Conservation (phyloP, 495 filamentous ascomycete species). For the Clohesyomyces aquaticus region DNA sequence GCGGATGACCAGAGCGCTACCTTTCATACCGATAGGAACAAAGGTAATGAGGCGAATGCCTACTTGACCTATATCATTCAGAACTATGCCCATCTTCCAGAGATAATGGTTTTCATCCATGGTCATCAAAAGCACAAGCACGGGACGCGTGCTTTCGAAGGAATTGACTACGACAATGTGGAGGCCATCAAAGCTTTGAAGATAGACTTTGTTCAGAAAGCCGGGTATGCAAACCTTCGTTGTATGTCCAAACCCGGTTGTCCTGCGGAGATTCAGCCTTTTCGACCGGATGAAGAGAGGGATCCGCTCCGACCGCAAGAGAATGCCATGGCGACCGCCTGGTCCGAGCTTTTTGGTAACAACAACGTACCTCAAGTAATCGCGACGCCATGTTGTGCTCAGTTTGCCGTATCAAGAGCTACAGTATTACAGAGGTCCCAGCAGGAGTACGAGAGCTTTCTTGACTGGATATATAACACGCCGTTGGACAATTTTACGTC, state of each 20-base stretch:
- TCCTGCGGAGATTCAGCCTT: conserved; percentile 59
- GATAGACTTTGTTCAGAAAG: conserved; percentile 42
- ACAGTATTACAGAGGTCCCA: conserved; percentile 54
- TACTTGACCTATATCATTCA: conserved; percentile 57
- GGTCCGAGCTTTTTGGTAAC: conserved; percentile 25
- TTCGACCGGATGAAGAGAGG: conserved; percentile 11
- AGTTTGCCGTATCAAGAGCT: conserved; percentile 66
- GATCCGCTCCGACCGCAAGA: conserved; percentile 19
- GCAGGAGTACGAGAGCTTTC: conserved; percentile 59
- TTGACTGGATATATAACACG: conserved; percentile 66
- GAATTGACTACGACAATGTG: conserved; percentile 42
- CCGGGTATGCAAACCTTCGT: conserved; percentile 57
- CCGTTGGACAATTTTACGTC: conserved; percentile 59
- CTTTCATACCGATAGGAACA: conserved; percentile 52
- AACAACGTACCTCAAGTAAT: conserved; percentile 43
- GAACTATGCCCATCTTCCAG: conserved; percentile 53
- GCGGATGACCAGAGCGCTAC: conserved; percentile 50
- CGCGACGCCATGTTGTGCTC: conserved; percentile 67
- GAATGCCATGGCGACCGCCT: conserved; percentile 22
- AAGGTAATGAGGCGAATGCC: conserved; percentile 54
- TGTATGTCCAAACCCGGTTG: conserved; percentile 56
- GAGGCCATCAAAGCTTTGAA: conserved; percentile 20
- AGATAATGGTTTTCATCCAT: conserved; percentile 52
- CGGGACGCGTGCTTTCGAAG: conserved; percentile 4
- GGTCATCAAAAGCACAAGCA: conserved; percentile 28